A percentile compares a stretch with the other conserved stretches of the same genome.
These are phyloP conservation scores for Posidonia oceanica DNA, from an alignment of 116 monocot genomes.

Conservation along the genomic window DNA sequence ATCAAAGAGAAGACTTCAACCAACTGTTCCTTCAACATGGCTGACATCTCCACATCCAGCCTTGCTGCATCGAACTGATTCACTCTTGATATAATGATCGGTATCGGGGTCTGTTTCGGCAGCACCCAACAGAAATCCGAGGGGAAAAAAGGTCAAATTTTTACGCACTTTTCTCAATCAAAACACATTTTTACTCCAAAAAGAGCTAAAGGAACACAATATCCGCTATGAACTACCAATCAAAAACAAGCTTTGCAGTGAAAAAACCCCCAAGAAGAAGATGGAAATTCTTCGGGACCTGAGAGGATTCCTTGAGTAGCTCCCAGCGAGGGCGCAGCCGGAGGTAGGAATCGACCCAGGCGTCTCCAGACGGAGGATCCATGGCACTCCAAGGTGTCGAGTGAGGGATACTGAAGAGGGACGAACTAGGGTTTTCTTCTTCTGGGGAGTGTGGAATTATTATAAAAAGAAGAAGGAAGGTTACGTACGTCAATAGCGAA, in stretches of 20 bases:
- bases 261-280: not conserved
- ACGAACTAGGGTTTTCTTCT: too few species aligned
- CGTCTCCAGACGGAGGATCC: constrained; percentile 35
- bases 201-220: too few species aligned
- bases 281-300: constrained; percentile 13
- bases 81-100: constrained; percentile 64
- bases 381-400: not conserved
- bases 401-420: too few species aligned
- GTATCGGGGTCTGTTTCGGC: constrained; percentile 23
- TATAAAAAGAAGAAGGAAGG: too few species aligned
- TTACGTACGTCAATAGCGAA: too few species aligned
- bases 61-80: constrained; percentile 93
- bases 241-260: not conserved
- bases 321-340: constrained; percentile 17
- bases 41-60: constrained; percentile 88
- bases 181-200: not conserved
- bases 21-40: constrained; percentile 85
- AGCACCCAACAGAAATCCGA: not conserved
- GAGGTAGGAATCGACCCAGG: constrained; percentile 40
- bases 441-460: too few species aligned
- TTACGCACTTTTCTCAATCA: not conserved
- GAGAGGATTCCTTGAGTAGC: constrained; percentile 21
- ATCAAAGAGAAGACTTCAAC: constrained; percentile 76
- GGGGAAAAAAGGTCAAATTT: not conserved
- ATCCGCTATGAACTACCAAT: not conserved